Base-by-base conservation (phyloP, 2,329 filamentous ascomycete genomes). In the Biscogniauxia sp. region DNA sequence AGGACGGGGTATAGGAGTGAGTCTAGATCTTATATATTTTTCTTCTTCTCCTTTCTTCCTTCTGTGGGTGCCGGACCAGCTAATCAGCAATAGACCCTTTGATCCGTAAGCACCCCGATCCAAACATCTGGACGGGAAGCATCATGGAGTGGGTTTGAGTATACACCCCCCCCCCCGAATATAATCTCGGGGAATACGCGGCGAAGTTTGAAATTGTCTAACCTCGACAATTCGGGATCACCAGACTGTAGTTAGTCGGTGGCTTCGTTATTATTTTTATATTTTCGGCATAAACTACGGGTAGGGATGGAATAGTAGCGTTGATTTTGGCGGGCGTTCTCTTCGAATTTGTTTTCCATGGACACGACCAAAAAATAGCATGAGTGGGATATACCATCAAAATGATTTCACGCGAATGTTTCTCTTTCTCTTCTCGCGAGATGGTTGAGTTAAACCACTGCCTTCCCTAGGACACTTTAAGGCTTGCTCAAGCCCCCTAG, bases 51-150 rank as follows among this genome's bases (percentile, higher is more conserved):
- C 50, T 53, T 2, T 13, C 28, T 7, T 7, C 19, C 28, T 17
- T 50, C 6, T n/a, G 55, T 32, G 45, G 17, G 28, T 25, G 25
- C 15, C 45, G 15, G 11, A 25, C 15, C 13, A 45, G 60, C 58
- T 68, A n/a, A 71, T 28, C 51, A 6, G 19, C 53, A 17, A 8
- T 41, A 73, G 71, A 71, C 49, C 70, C 68, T 51, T 49, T 69
- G 13, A 66, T 73, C 56, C 68, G 71, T 50, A 60, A 60, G 19
- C 61, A 72, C 41, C 71, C 71, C 9, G 68, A 73, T 45, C 66
- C 68, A 20, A 58, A 71, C 53, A 69, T 73, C 41, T 73, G 70
- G 70, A 65, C 68, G 52, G 70, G 69, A 20, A 70, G 67, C 45
- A 54, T 71, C 20, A 58, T 71, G 53, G 69, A 70, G 55, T 73